These are phyloP conservation scores for Hyaloscypha bicolor DNA, from an alignment of 495 filamentous ascomycete genomes.

Conservation along the genomic window DNA sequence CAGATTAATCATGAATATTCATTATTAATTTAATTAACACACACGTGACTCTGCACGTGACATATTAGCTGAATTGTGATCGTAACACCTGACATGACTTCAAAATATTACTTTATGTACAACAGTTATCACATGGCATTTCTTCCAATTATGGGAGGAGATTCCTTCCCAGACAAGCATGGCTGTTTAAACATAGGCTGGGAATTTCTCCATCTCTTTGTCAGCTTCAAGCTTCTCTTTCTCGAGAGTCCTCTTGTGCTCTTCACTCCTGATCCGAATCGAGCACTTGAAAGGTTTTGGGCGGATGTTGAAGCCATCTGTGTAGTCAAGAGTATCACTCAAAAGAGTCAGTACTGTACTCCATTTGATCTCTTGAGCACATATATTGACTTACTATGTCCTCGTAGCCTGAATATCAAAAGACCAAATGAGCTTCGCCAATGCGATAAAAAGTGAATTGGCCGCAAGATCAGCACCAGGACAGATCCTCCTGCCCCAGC, in stretches of 20 bases:
- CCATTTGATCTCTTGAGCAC: not conserved
- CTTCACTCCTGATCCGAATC: conserved; percentile 31
- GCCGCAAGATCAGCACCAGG: conserved; percentile 50
- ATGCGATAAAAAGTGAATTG: conserved; percentile 44
- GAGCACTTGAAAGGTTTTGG: conserved; percentile 39
- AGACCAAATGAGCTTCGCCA: conserved; percentile 50
- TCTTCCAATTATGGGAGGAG: not conserved
- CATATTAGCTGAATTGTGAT: too few species aligned
- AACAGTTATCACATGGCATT: not conserved
- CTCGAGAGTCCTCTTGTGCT: conserved; percentile 37
- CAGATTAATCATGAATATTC: too few species aligned
- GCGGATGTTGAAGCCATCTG: conserved; percentile 40
- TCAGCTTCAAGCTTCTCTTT: conserved; percentile 35
- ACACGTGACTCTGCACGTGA: too few species aligned
- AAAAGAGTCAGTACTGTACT: conserved; percentile 12
- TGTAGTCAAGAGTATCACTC: conserved; percentile 34
- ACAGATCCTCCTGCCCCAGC: conserved; percentile 53
- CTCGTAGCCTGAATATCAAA: conserved; percentile 38
- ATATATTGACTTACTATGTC: not conserved
- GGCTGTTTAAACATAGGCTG: conserved; percentile 22
- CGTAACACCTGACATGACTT: too few species aligned
- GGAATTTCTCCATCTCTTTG: conserved; percentile 36
- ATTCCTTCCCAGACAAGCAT: not conserved
- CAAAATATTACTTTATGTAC: not conserved
- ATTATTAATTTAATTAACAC: too few species aligned